Conservation (phyloP, 176 grass and related monocot species). For the Triticum aestivum region IWGSC_CS_RefSeq_v2.1 NC_057796.1:196202801-196203300, state of each 20-base stretch:
- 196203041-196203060: background rate
- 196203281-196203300: constrained; percentile 43
- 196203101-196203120: constrained; percentile 86
- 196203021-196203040: constrained; percentile 25
- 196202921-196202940: background rate
- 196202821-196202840: constrained; percentile 13
- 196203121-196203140: constrained; percentile 57
- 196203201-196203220: constrained; percentile 56
- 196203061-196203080: background rate
- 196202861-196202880: background rate
- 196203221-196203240: constrained; percentile 54
- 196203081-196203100: constrained; percentile 46
- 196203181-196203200: constrained; percentile 74
- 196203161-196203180: constrained; percentile 48
- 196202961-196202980: background rate
- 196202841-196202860: too few species aligned
- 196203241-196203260: constrained; percentile 74
- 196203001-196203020: constrained; percentile 19
- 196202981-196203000: constrained; percentile 43
- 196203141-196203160: constrained; percentile 77
- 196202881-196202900: background rate
- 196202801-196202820: constrained; percentile 23
- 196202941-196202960: background rate
- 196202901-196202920: constrained; percentile 14
- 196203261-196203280: constrained; percentile 50